These are phyloP conservation scores for Phytopythium chamaehyphon DNA, from an alignment of 352 stramenopile species.

Conservation along the genomic window DNA sequence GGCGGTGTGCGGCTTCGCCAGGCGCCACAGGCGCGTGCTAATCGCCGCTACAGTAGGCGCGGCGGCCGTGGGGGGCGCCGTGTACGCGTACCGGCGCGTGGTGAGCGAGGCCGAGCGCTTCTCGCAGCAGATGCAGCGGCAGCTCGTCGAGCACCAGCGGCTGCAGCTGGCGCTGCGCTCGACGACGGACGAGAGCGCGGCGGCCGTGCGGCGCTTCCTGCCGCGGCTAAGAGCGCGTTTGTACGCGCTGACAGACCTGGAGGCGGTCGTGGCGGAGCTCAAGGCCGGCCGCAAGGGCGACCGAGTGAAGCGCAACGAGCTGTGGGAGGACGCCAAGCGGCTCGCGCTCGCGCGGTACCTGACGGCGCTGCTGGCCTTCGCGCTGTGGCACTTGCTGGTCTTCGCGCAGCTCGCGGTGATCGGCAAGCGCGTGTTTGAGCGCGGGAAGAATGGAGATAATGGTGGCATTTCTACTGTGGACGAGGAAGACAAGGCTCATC, in stretches of 20 bases:
- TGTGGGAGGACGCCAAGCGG: conserved; percentile 76
- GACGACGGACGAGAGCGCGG: conserved; percentile 73
- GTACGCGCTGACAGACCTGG: conserved; percentile 59
- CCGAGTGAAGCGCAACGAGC: conserved; percentile 44
- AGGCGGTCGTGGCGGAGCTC: conserved; percentile 68
- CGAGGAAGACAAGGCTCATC: conserved; percentile 43
- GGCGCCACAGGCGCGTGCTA: conserved; percentile 64
- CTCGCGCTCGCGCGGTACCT: conserved; percentile 72
- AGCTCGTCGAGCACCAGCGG: conserved; percentile 75
- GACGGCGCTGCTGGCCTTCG: conserved; percentile 67
- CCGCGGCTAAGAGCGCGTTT: conserved; percentile 57
- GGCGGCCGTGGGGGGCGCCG: conserved; percentile 48
- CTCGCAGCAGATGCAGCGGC: conserved; percentile 55
- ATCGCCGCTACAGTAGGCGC: conserved; percentile 41
- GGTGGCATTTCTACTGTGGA: conserved; percentile 8
- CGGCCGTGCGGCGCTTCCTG: conserved; percentile 72
- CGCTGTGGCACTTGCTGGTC: conserved; percentile 74
- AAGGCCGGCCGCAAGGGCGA: conserved; percentile 58
- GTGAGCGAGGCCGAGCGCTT: conserved; percentile 66
- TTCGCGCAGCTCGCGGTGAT: conserved; percentile 78
- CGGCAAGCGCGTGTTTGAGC: conserved; percentile 68
- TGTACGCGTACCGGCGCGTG: conserved; percentile 67
- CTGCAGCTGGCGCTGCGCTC: conserved; percentile 64
- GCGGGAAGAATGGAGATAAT: conserved; percentile 26
- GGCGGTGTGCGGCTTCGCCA: conserved; percentile 54